Conservation (phyloP, 1,139 yeast species). For the Arxiozyma bovina region DNA sequence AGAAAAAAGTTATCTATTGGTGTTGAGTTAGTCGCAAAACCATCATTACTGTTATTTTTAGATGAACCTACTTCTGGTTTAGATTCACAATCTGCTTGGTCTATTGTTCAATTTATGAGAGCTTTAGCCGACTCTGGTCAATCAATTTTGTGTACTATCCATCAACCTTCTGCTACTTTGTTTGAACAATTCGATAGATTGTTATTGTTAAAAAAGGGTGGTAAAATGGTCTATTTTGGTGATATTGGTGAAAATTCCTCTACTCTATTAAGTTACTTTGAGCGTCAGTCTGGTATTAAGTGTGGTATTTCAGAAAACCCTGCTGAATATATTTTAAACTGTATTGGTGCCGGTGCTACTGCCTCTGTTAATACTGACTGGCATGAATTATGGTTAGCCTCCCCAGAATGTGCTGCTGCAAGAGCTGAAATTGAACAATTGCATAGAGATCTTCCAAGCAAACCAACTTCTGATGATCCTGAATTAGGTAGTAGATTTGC, state of each 20-base stretch:
- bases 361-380: constrained; percentile 41
- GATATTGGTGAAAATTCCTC: constrained; percentile 50
- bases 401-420: constrained; percentile 35
- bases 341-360: constrained; percentile 64
- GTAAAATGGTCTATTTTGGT: constrained; percentile 59
- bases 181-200: constrained; percentile 47
- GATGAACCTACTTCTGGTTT: constrained; percentile 56
- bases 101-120: constrained; percentile 44
- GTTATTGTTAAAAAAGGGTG: constrained; percentile 44
- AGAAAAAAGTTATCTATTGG: constrained; percentile 60
- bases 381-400: constrained; percentile 40
- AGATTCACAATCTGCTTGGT: constrained; percentile 54
- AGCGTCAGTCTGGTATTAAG: constrained; percentile 41
- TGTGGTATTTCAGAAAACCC: constrained; percentile 49
- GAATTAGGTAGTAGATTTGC: constrained; percentile 33
- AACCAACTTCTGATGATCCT: constrained; percentile 27
- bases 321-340: constrained; percentile 57
- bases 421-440: constrained; percentile 34
- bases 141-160: constrained; percentile 49
- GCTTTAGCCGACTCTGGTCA: constrained; percentile 48
- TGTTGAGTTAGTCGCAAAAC: constrained; percentile 51
- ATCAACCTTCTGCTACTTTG: constrained; percentile 50
- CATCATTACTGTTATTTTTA: constrained; percentile 42
- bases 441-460: constrained; percentile 22
- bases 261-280: constrained; percentile 47